Evolutionary conservation across 2,329 filamentous ascomycete genomes (phyloP).

Genomic region (Xylariaceae sp.): DNA sequence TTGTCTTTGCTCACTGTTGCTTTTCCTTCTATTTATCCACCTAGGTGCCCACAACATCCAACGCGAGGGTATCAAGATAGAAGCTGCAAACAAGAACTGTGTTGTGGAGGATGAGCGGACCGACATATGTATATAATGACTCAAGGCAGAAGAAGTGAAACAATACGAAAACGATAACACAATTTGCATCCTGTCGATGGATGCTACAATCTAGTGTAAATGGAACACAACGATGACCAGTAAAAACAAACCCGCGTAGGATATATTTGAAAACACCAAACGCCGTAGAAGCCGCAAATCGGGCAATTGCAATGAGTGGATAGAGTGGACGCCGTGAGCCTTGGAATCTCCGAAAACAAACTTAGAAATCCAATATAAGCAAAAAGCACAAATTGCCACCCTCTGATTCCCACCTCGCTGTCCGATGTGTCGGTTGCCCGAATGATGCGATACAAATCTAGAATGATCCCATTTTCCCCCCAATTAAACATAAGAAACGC

Average conservation of each 20-base stretch:
- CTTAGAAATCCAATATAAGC: slow-evolving; percentile 6
- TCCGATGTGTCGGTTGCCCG: slow-evolving; percentile 27
- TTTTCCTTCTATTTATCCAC: no score
- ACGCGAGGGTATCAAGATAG: background rate
- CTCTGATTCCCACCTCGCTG: slow-evolving; percentile 10
- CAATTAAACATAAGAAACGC: slow-evolving; percentile 5
- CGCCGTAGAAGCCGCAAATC: background rate
- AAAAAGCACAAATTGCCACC: slow-evolving; percentile 13
- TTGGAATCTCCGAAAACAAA: slow-evolving; percentile 1
- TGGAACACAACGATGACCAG: slow-evolving; percentile 2
- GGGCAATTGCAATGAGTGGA: no score
- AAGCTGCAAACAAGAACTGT: background rate
- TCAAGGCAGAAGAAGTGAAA: background rate
- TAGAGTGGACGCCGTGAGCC: no score
- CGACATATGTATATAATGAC: background rate
- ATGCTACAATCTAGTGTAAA: slow-evolving; percentile 16
- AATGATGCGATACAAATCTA: slow-evolving; percentile 26
- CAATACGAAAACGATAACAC: background rate
- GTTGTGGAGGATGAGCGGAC: background rate
- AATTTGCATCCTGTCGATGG: slow-evolving; percentile 11
- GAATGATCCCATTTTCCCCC: slow-evolving; percentile 12
- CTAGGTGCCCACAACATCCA: background rate
- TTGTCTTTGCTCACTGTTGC: no score
- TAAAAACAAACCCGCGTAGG: background rate
- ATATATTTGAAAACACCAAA: background rate